These are phyloP conservation scores for Fragosphaeria purpurea DNA, from an alignment of 2,329 filamentous ascomycete species.

Conservation along the genomic window DNA sequence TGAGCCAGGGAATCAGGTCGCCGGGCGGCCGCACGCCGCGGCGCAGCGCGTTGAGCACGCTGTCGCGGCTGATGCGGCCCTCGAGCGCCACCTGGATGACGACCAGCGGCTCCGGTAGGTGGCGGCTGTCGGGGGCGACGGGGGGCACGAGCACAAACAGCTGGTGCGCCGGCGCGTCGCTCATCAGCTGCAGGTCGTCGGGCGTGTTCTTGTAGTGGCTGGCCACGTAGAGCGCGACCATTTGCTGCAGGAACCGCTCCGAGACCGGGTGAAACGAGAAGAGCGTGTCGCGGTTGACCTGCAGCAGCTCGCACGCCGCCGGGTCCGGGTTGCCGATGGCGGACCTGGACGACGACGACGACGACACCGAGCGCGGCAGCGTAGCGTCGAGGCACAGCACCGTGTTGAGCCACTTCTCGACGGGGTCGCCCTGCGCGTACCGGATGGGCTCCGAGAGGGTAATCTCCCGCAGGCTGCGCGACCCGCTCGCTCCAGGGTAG, in stretches of 20 bases:
- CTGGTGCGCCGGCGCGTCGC: constrained; percentile 91
- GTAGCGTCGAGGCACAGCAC: constrained; percentile 91
- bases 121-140: constrained; percentile 63
- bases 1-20: constrained; percentile 93
- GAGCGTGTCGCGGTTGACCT: constrained; percentile 92
- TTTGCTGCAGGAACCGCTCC: constrained; percentile 93
- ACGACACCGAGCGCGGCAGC: constrained; percentile 60
- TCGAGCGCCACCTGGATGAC: constrained; percentile 92
- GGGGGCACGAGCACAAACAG: constrained; percentile 90
- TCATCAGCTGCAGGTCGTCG: constrained; percentile 97
- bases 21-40: constrained; percentile 82
- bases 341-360: constrained; percentile 27
- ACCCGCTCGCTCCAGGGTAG: constrained; percentile 33
- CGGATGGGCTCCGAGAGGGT: constrained; percentile 89
- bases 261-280: constrained; percentile 98
- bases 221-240: constrained; percentile 95
- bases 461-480: constrained; percentile 76
- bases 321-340: constrained; percentile 70
- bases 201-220: constrained; percentile 98
- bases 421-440: constrained; percentile 80
- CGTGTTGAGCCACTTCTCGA: constrained; percentile 94
- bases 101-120: constrained; percentile 83
- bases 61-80: constrained; percentile 87
- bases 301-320: constrained; percentile 79
- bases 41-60: constrained; percentile 80